Base-by-base conservation (phyloP, 1,284 basidiomycete genomes). In the Tilletiopsis washingtonensis region DNA sequence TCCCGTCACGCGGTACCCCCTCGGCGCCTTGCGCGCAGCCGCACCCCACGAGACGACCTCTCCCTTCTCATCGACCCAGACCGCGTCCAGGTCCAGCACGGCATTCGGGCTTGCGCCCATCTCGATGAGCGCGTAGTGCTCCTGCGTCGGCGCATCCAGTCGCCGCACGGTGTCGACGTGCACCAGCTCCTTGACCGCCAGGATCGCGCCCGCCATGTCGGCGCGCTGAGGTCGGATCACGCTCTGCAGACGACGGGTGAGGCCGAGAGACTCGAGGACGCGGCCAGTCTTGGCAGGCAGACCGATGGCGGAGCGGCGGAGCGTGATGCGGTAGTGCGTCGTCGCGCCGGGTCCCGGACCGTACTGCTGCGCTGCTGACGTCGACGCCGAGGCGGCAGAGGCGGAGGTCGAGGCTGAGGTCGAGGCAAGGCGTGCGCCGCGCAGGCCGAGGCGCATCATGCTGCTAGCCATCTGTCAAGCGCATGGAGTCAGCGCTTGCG, bases 281-380 rank as follows among this genome's bases (percentile, higher is more conserved):
- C 80, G 83, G 70, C 86, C 81, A 56, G 82, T 81, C 62, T 79
- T 80, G 50, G 80, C 77, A 1, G 84, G 83, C 26, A 90, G 80
- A 2, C 85, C 83, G 61, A 90, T 89, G 47, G 82, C 85, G 4
- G 87, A 89, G 49, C 88, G 84, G 12, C 80, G 79, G 15, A 88
- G 81, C 20, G 88, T 90, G 60, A 91, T 84, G 78, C 85, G 85
- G 77, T 80, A 90, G 75, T 90, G 84, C 1, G 85, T 86, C 34
- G 76, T 76, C 23, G 41, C n/a, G n/a, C n/a, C n/a, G n/a, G n/a
- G n/a, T n/a, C n/a, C n/a, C n/a, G n/a, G n/a, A n/a, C n/a, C n/a
- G n/a, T n/a, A n/a, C n/a, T n/a, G 29, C 17, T 45, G 34, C 25
- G 25, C 20, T 4, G 24, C 15, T 12, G 42, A 24, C 20, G 20